Evolutionary conservation across 495 filamentous ascomycete species (phyloP).

Genomic region (Tuber calosporum): DNA sequence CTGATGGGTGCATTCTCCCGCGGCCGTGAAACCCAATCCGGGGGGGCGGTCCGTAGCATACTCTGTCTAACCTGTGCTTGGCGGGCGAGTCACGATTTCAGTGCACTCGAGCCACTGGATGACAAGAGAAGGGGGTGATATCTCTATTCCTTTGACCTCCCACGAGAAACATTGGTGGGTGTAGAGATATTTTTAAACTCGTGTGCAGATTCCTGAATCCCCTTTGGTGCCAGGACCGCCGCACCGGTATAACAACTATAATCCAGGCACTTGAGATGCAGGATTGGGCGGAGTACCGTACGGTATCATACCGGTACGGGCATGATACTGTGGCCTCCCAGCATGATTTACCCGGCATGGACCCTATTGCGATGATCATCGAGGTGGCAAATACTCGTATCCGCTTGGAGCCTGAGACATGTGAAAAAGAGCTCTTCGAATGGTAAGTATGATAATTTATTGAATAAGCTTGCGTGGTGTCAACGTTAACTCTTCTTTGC

Average conservation of each 20-base stretch:
- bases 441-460: not conserved
- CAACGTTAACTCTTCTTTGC: not conserved
- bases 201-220: not conserved
- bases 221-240: not conserved
- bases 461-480: not conserved
- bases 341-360: not conserved
- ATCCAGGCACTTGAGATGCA: not conserved
- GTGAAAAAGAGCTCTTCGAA: not conserved
- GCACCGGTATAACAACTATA: not conserved
- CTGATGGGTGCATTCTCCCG: not conserved
- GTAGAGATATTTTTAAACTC: not conserved
- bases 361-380: not conserved
- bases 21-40: not conserved
- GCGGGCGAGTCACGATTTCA: not conserved
- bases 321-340: not conserved
- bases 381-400: not conserved
- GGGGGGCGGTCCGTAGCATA: too few relatives aligned
- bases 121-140: not conserved
- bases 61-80: too few relatives aligned
- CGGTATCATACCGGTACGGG: too few relatives aligned
- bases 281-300: too few relatives aligned
- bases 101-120: too few relatives aligned
- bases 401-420: not conserved
- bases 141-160: not conserved
- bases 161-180: not conserved